These are phyloP conservation scores for Aurinia saxatilis DNA, from an alignment of 345 rosid genomes.

Conservation along the genomic window DNA sequence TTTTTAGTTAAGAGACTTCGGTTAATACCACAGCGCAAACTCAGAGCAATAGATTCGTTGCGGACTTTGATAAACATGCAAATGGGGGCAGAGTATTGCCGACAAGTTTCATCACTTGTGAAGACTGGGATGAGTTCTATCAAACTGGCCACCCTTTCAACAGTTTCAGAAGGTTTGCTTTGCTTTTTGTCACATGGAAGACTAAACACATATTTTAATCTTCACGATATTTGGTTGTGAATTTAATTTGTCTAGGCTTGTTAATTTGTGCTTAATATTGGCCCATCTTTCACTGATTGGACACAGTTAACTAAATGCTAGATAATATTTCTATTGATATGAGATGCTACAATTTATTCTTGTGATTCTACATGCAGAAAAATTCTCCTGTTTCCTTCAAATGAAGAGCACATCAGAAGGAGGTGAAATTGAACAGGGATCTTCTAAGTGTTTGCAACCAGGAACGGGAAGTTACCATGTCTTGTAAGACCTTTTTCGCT, in stretches of 20 bases:
- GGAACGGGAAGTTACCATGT: constrained; percentile 86
- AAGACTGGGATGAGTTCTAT: constrained; percentile 77
- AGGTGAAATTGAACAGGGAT: constrained; percentile 42
- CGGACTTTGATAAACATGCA: constrained; percentile 64
- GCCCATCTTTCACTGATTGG: background rate
- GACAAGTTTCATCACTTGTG: constrained; percentile 74
- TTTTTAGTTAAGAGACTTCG: constrained; percentile 74
- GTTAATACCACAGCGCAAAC: constrained; percentile 63
- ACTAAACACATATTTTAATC: background rate
- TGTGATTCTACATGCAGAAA: constrained; percentile 53
- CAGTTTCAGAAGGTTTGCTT: constrained; percentile 65
- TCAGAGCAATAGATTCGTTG: constrained; percentile 61
- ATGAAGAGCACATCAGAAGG: constrained; percentile 72
- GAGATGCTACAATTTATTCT: too few relatives aligned
- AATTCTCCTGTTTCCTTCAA: constrained; percentile 71
- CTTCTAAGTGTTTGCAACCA: constrained; percentile 66
- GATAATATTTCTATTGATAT: too few relatives aligned
- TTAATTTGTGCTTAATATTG: background rate
- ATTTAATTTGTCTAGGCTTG: too few relatives aligned
- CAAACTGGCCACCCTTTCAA: constrained; percentile 53
- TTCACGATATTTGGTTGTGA: background rate
- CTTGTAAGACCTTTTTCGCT: constrained; percentile 52
- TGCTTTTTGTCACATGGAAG: background rate
- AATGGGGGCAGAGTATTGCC: constrained; percentile 67
- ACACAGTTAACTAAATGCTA: too few relatives aligned